Evolutionary conservation across 805 yeast species (phyloP), one percentile per base, ranked within the genome.

Genomic region (Schizosaccharomyces octosporus): DNA sequence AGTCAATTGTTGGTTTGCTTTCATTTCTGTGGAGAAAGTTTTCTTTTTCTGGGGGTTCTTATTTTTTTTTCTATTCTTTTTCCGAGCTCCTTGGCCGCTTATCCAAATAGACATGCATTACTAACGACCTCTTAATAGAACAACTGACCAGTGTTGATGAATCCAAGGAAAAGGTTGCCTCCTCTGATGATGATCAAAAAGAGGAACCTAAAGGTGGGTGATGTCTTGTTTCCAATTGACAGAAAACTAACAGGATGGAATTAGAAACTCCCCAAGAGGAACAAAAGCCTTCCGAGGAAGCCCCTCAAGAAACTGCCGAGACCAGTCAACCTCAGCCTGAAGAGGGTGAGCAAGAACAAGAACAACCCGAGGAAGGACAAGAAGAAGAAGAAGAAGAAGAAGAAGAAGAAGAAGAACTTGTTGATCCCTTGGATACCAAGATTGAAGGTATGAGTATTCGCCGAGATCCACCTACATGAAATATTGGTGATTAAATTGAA

Each of bases 321-420:
- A 17, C 51, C 51, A 45, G 21, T 4, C 51, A 45, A 51, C 57
- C 31, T 5, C 45, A 41, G 27, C 60, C 24, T 55, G 57, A 55
- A 62, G 48, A 27, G n/a, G 43, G 60, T 48, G 36, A 41, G 72
- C 66, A 54, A 76, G 57, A 9, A 3, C 15, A 51, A 9, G 32
- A 29, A 51, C 36, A 64, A 32, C 75, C 66, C 31, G 36, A 51
- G 36, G 17, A 51, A 51, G 57, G 15, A 51, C 15, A 17, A 17
- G 57, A 72, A 6, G 83, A 77, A 9, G 82, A 76, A 1, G 82
- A 78, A 42, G 83, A 78, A 24, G 82, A 78, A 4, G 82, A 78
- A 42, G 82, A 78, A 1, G 95, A 81, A 32, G 87, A 84, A 63
- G 90, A 82, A 63, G 87, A 78, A 69, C 78, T 73, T 48, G 79